Percentiles rank a stretch among this genome's conserved stretches.
Conservation (phyloP, 164 flowering plant species). For the Aristolochia californica region DNA sequence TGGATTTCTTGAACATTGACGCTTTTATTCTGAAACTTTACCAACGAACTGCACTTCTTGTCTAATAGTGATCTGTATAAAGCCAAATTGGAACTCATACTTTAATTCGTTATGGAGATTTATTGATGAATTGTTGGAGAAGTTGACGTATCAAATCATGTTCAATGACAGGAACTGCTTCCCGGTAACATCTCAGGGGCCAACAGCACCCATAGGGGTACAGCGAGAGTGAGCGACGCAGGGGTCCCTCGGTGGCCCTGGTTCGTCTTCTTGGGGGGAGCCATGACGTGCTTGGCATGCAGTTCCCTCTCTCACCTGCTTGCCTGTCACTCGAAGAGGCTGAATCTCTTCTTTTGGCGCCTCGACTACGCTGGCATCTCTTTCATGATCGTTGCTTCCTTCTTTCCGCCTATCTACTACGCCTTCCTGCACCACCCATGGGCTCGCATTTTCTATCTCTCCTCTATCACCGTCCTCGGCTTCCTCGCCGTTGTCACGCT, state of each 20-base stretch:
- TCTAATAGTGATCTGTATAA: too few relatives aligned
- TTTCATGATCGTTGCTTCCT: constrained; percentile 83
- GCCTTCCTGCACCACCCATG: constrained; percentile 53
- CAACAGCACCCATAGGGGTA: too few relatives aligned
- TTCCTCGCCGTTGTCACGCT: constrained; percentile 53
- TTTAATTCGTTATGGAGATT: too few relatives aligned
- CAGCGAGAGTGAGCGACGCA: constrained; percentile 2
- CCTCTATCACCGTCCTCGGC: constrained; percentile 55
- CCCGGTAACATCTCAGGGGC: too few relatives aligned
- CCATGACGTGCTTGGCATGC: constrained; percentile 73
- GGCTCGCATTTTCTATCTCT: constrained; percentile 42
- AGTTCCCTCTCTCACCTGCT: constrained; percentile 86
- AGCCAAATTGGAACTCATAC: too few relatives aligned
- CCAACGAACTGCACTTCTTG: too few relatives aligned
- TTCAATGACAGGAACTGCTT: too few relatives aligned
- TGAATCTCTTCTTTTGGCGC: constrained; percentile 85
- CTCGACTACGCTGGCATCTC: constrained; percentile 92
- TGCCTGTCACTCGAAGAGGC: constrained; percentile 76
- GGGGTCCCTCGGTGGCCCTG: constrained; percentile 74
- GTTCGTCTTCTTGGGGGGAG: constrained; percentile 71
- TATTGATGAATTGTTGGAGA: too few relatives aligned
- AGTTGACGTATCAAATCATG: too few relatives aligned
- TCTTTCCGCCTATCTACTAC: constrained; percentile 83
- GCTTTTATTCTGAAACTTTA: too few relatives aligned
- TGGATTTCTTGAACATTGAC: too few relatives aligned